A percentile compares a stretch with the other conserved stretches of the same genome.
These are phyloP conservation scores for Geotrichum phurueaensis DNA, from an alignment of 1,139 yeast species.

Conservation along the genomic window DNA sequence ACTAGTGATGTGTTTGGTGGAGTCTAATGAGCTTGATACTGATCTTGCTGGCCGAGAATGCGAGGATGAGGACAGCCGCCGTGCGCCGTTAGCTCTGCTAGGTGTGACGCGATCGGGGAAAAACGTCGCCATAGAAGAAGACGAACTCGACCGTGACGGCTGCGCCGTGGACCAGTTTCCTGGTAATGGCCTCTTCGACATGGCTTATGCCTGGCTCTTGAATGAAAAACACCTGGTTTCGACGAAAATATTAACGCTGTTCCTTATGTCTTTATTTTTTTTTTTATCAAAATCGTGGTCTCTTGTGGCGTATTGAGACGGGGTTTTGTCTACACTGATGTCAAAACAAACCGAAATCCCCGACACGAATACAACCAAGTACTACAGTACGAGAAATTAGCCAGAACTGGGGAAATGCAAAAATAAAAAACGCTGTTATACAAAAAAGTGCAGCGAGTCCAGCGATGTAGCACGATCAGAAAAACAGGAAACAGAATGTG, in stretches of 20 bases:
- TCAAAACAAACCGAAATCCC: neutral
- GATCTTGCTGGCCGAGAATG: neutral
- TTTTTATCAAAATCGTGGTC: neutral
- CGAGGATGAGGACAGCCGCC: neutral
- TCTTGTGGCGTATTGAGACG: neutral
- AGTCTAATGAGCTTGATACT: neutral
- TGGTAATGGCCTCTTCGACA: conserved; percentile 14
- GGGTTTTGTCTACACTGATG: neutral
- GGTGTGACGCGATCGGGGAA: conserved; percentile 16
- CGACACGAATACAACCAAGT: neutral
- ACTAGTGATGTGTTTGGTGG: neutral
- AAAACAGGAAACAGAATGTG: neutral
- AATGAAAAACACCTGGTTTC: neutral
- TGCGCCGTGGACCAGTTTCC: conserved; percentile 7
- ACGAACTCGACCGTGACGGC: conserved; percentile 4
- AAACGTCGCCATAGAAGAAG: conserved; percentile 16
- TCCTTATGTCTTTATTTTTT: neutral
- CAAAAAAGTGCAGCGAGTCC: neutral
- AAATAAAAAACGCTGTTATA: neutral
- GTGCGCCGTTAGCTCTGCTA: neutral
- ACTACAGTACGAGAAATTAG: neutral
- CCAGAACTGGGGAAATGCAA: neutral
- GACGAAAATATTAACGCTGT: neutral
- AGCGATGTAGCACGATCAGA: neutral
- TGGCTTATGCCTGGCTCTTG: conserved; percentile 1